A percentile compares a stretch with the other conserved stretches of the same genome.
phyloP scores from a whole-genome alignment of 768 basidiomycete genomes.

The Tephrocybe rancida region DNA sequence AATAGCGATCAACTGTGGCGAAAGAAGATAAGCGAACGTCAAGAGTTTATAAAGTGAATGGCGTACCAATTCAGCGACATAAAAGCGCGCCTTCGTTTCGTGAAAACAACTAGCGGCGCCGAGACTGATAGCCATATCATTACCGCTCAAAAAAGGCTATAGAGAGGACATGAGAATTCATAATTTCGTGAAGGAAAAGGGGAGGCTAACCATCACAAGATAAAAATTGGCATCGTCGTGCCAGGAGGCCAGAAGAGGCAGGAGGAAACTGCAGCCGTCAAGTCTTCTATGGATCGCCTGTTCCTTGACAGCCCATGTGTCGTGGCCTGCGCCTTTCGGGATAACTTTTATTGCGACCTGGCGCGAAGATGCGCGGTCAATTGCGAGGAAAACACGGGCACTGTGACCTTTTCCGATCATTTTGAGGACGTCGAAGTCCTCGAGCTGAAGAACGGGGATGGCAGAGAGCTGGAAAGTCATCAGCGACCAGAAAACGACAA shows the following conservation, averaged over 20 bases:
- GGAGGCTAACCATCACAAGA: conserved; percentile 9
- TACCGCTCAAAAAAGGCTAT: conserved; percentile 6
- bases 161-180: not conserved
- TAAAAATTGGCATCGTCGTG: conserved; percentile 13
- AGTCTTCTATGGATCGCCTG: conserved; percentile 1
- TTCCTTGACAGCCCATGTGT: not conserved
- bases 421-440: conserved; percentile 4
- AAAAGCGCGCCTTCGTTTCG: not conserved
- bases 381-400: conserved; percentile 3
- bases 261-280: not conserved
- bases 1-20: conserved; percentile 41
- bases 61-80: conserved; percentile 11
- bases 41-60: not conserved
- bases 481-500: not conserved
- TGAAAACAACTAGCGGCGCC: not conserved
- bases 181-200: not conserved
- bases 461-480: not conserved
- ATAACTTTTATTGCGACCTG: conserved; percentile 12
- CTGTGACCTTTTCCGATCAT: conserved; percentile 5
- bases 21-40: not conserved
- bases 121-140: conserved; percentile 3
- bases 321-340: not conserved
- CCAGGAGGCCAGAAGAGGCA: conserved; percentile 7
- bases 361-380: not conserved
- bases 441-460: not conserved